phyloP scores from a whole-genome alignment of 768 basidiomycete species.

The Pseudohyphozyma bogoriensis region DNA sequence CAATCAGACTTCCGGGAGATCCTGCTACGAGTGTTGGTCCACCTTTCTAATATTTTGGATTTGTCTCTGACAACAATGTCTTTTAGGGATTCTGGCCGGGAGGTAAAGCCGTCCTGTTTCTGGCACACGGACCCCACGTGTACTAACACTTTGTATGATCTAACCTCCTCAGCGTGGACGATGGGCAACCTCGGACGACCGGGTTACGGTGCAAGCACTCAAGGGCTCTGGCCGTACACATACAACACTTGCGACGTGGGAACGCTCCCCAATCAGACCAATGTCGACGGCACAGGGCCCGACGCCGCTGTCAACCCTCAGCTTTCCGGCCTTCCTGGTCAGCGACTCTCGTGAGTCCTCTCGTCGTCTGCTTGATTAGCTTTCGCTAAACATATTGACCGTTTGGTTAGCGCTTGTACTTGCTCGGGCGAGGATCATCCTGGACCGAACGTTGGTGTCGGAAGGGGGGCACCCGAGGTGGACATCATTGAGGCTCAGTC shows the following conservation, averaged over 20 bases:
- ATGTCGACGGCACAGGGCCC: slow-evolving; percentile 48
- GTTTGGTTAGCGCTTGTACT: slow-evolving; percentile 51
- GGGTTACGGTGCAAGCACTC: slow-evolving; percentile 78
- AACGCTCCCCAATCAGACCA: slow-evolving; percentile 72
- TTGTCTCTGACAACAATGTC: no score
- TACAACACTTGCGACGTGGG: slow-evolving; percentile 81
- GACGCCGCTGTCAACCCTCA: slow-evolving; percentile 42
- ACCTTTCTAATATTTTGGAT: no score
- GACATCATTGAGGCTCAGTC: slow-evolving; percentile 61
- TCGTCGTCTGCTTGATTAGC: not conserved
- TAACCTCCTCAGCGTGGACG: slow-evolving; percentile 10
- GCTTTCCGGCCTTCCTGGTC: slow-evolving; percentile 76
- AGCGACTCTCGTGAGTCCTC: slow-evolving; percentile 52
- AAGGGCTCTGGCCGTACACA: slow-evolving; percentile 55
- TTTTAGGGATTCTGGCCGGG: slow-evolving; percentile 76
- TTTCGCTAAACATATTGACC: not conserved
- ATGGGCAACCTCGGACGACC: slow-evolving; percentile 62
- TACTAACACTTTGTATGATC: not conserved
- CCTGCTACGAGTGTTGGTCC: not conserved
- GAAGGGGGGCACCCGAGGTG: slow-evolving; percentile 69
- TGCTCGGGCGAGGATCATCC: slow-evolving; percentile 79
- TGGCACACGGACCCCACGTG: not conserved
- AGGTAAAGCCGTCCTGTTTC: slow-evolving; percentile 48
- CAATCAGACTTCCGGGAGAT: slow-evolving; percentile 28
- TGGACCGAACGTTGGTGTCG: slow-evolving; percentile 57